Evolutionary conservation across 306 rosid species (phyloP).

Genomic region (Mimosa pudica): DNA sequence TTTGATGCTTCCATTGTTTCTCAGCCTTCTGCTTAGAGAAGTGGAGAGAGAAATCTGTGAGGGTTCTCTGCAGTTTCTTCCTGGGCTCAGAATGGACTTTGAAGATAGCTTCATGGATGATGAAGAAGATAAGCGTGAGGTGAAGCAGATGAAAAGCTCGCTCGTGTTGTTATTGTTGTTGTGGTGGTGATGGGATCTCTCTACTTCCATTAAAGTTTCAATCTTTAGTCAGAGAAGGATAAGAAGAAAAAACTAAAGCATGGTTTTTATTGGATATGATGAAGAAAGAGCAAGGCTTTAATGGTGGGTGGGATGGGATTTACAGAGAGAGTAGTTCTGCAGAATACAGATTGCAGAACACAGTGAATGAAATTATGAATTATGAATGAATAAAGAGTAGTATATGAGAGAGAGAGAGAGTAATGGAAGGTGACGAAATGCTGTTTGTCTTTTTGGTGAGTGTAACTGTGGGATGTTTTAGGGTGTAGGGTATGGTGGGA

Average conservation of each 20-base stretch:
- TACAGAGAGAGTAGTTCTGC: not conserved
- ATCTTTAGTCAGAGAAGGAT: no score
- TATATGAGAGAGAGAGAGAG: not conserved
- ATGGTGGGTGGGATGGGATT: constrained; percentile 28
- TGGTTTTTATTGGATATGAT: constrained; percentile 10
- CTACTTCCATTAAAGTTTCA: constrained; percentile 47
- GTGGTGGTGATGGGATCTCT: constrained; percentile 43
- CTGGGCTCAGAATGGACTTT: constrained; percentile 62
- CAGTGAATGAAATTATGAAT: not conserved
- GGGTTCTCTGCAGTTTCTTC: constrained; percentile 47
- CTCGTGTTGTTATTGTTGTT: constrained; percentile 35
- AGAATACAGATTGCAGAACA: constrained; percentile 7
- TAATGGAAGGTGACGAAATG: constrained; percentile 51
- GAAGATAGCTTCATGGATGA: constrained; percentile 68
- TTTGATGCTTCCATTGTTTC: constrained; percentile 58
- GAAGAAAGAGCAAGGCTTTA: constrained; percentile 41
- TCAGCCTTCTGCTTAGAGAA: constrained; percentile 62
- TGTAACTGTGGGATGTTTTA: constrained; percentile 32
- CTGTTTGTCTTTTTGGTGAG: constrained; percentile 52
- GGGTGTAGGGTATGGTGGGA: constrained; percentile 24
- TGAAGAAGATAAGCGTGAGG: constrained; percentile 60
- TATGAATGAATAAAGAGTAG: not conserved
- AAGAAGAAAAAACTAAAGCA: not conserved
- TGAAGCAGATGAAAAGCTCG: constrained; percentile 66
- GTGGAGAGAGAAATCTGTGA: constrained; percentile 66